Percentiles rank a stretch among this genome's conserved stretches.
phyloP scores from a whole-genome alignment of 495 filamentous ascomycete genomes.

The Achaetomiella virescens region DNA sequence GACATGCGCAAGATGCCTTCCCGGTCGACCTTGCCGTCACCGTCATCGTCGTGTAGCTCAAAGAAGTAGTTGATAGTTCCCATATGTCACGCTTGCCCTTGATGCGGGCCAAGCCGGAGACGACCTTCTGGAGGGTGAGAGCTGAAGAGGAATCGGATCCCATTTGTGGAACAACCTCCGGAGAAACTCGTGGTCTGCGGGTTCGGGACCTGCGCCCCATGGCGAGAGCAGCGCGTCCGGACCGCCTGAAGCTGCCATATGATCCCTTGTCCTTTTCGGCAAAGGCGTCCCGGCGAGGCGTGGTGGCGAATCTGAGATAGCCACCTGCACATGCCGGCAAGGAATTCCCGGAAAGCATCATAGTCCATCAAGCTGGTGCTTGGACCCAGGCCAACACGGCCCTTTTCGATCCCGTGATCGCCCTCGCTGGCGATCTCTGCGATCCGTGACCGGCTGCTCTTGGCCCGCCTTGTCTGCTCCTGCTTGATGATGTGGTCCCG shows the following conservation, averaged over 20 bases:
- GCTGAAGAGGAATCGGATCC: conserved; percentile 71
- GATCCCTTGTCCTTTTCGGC: conserved; percentile 46
- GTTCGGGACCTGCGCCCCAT: conserved; percentile 71
- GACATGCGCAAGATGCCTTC: conserved; percentile 94
- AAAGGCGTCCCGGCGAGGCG: conserved; percentile 48
- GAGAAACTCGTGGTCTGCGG: conserved; percentile 94
- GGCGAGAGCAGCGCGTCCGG: conserved; percentile 51
- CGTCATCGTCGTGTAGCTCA: conserved; percentile 88
- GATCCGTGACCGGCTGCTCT: conserved; percentile 50
- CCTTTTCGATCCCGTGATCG: conserved; percentile 54
- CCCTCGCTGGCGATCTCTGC: conserved; percentile 39
- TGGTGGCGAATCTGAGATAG: conserved; percentile 67
- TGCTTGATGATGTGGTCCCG: conserved; percentile 70
- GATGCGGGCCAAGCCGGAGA: conserved; percentile 79
- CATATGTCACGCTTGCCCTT: conserved; percentile 96
- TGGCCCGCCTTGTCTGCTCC: conserved; percentile 60
- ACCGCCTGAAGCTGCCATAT: conserved; percentile 48
- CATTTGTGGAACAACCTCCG: conserved; percentile 80
- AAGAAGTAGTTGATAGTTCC: conserved; percentile 96
- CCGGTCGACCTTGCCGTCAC: conserved; percentile 88
- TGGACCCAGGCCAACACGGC: conserved; percentile 82
- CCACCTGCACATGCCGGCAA: conserved; percentile 85
- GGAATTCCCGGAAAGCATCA: conserved; percentile 86
- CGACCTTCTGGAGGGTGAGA: conserved; percentile 81
- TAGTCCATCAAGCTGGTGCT: conserved; percentile 92